Percentiles rank a stretch among this genome's conserved stretches.
These are phyloP conservation scores for Penicillium oxalicum DNA, from an alignment of 2,329 filamentous ascomycete species.

Conservation along the genomic window DNA sequence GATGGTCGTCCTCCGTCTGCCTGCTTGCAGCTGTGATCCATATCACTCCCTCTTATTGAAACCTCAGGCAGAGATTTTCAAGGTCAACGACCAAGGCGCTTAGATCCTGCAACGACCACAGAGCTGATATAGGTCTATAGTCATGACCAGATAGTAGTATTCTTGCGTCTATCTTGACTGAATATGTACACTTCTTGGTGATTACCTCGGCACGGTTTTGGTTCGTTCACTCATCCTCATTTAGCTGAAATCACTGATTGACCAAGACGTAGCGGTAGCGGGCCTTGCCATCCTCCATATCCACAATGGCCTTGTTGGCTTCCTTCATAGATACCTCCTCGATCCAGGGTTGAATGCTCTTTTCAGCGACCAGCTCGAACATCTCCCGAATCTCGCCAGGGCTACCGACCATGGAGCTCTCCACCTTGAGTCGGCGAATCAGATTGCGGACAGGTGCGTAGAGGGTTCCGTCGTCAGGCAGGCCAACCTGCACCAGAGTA, in stretches of 20 bases:
- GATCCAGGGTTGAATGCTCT: constrained; percentile 39
- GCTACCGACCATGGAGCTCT: constrained; percentile 42
- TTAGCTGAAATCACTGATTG: constrained; percentile 26
- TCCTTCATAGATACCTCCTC: constrained; percentile 40
- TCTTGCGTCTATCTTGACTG: too few relatives aligned
- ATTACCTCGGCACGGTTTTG: too few relatives aligned
- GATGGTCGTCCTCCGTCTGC: too few relatives aligned
- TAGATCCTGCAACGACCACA: too few relatives aligned
- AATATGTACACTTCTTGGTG: too few relatives aligned
- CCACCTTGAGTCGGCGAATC: constrained; percentile 50
- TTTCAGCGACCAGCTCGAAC: constrained; percentile 39
- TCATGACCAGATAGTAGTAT: too few relatives aligned
- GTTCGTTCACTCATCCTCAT: neutral
- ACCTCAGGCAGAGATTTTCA: too few relatives aligned
- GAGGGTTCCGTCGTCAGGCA: constrained; percentile 54
- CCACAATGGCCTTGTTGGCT: constrained; percentile 40
- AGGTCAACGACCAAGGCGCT: too few relatives aligned
- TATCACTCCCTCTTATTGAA: too few relatives aligned
- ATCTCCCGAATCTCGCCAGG: constrained; percentile 41
- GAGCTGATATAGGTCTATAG: too few relatives aligned
- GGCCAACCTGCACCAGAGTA: constrained; percentile 59
- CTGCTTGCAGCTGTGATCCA: too few relatives aligned
- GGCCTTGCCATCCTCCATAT: constrained; percentile 42
- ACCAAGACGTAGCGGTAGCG: constrained; percentile 44
- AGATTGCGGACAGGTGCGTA: constrained; percentile 52